Evolutionary conservation across 129 eudicot species (phyloP), one percentile per base, ranked within the genome.

Genomic region (Centella asiatica): DNA sequence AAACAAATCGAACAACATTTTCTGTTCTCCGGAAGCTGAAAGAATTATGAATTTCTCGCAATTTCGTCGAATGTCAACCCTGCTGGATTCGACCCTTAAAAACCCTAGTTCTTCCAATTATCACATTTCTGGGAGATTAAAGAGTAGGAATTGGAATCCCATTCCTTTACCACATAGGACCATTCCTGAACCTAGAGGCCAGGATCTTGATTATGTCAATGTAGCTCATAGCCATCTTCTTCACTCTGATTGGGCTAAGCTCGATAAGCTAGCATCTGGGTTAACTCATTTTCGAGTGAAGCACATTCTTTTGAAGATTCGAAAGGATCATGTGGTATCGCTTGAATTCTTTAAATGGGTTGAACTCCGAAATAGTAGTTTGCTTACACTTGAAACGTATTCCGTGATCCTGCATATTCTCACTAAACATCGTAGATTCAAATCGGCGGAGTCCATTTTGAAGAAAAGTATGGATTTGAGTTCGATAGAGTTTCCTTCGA

Each of bases 151-250:
- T 29, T 49, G 75, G 74, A 50, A 26, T 39, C 69, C 84, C 33
- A 76, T 78, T 58, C 85, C 90, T 58, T 66, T 90, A 13, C 97
- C 97, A 23, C 87, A 86, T 42, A 75, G 83, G 73, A 80, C 85
- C 39, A 44, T 90, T 28, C 85, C 78, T 26, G 76, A 80, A 67
- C 79, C 89, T 63, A 83, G 55, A 81, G 97, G 87, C 15, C 93
- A 83, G 66, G 87, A 90, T 60, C 88, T 83, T 45, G 97, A 90
- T 74, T 86, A 58, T 49, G 62, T 90, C 0, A 86, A 86, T 66
- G 72, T 90, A 68, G 87, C 82, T 25, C 88, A 90, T 63, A 83
- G 94, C 60, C 94, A 83, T 79, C 77, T 90, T 13, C 44, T 90
- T 1, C 83, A 90, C 71, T 83, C 95, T 13, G 95, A 90, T 59